Base-by-base conservation (phyloP, 2,329 filamentous ascomycete species). In the Paracoccidioides lutzii region DNA sequence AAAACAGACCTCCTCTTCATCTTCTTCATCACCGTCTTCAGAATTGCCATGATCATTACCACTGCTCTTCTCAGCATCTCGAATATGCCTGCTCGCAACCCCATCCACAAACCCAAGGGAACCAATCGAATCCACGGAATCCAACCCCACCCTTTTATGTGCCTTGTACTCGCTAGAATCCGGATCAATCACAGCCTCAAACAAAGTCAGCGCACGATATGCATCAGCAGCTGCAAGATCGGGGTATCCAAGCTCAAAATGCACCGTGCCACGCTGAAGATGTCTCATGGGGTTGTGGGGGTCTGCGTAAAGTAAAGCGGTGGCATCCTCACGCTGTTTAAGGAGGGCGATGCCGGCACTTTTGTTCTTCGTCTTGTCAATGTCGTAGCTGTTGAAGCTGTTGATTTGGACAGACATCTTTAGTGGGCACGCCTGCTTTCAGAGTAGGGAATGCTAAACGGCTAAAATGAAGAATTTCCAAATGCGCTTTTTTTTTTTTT, bases 221-320 rank as follows among this genome's bases (percentile, higher is more conserved):
- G 89, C 88, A 75, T 96, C 90, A 38, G 89, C 88, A 9, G 85
- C 84, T 4, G 90, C 90, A 42, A 98, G 80, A 69, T 98, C 93
- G 0, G 89, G 88, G 69, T 95, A 97, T 41, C 83, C 88, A 49
- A 96, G 77, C 48, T 82, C 75, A 14, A 83, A 79, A 69, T 96
- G 83, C 44, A 86, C 75, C 38, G 80, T 73, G 30, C 88, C 88
- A 37, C 90, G 81, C 33, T 68, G 62, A 10, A 76, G 65, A 57
- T 74, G 68, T 4, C 66, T 61, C 40, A 68, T 63, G 5, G 71
- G 70, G 55, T 74, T 73, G 61, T 75, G 72, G 1, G 71, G 70
- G 49, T 71, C 68, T 35, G 64, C 57, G 53, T 69, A 68, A 14
- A 75, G 67, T 30, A 62, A 58, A 37, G 63, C 70, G 0, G 84